Base-by-base conservation (phyloP, 2,329 filamentous ascomycete genomes). In the Arthrobotrys pseudoclavata region DNA sequence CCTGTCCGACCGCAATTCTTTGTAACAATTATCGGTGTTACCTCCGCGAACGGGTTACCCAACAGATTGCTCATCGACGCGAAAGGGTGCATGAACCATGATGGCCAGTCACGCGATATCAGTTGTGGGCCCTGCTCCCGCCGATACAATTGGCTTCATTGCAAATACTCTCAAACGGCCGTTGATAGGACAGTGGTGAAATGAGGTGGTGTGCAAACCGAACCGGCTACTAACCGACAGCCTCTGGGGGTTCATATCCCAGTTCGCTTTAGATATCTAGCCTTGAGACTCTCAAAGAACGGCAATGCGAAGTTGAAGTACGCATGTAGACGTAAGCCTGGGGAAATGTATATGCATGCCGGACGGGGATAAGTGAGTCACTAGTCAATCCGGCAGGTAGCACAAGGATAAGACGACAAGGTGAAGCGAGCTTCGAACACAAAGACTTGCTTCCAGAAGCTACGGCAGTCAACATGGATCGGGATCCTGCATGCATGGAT, bases 291-390 rank as follows among this genome's bases (percentile, higher is more conserved):
- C 29, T 3, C 7, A 29, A 9, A 34, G 31, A 4, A 34, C 31
- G 12, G 12, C 12, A 29, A 7, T 29, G 12, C 31, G 7, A 34
- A 34, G 7, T 34, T 10, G 4, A 4, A 10, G 31, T 13, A 7
- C 26, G 6, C 20, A 53, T 1, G 24, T 53, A n/a, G 50, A 53
- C 50, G 47, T 26, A 12, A 50, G 47, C 15, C 22, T 26, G 22
- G 47, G 47, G 47, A 24, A 50, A 15, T 7, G n/a, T 2, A 31
- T 15, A 29, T 53, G 50, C 48, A 52, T 29, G 50, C 52, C 29
- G 31, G 52, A 57, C 29, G 52, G 15, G 52, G 31, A 57, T 57
- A 24, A 22, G 52, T 57, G 52, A 57, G 52, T 57, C 52, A 57
- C 9, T 37, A 20, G 29, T 57, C 4, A 20, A 20, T 53, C 12